Evolutionary conservation across 805 yeast species (phyloP), one percentile per base, ranked within the genome.

Genomic region (Candida tibetensis): DNA sequence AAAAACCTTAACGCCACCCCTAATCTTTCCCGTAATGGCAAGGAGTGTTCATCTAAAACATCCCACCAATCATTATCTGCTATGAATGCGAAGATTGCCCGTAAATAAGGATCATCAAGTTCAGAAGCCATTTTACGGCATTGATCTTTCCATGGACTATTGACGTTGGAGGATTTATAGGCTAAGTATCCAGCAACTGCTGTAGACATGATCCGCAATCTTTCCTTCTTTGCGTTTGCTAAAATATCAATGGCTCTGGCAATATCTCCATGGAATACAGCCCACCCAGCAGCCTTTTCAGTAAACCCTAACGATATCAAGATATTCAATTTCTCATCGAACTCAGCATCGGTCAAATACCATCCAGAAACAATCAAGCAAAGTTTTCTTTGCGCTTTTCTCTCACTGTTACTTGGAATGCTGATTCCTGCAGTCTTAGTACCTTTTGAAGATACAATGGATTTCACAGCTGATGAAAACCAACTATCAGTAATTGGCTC

Each of bases 281-380:
- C 97, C 95, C 96, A 87, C 0, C 95, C 98, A 1, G 97, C 99
- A 1, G 99, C 98, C 55, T 91, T 82, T 44, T 89, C 95, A 45
- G 75, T 76, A 42, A 77, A 74, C 0, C 85, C 89, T 12, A 66
- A 58, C 0, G 64, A 59, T 16, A 82, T 77, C 28, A 91, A 68
- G 28, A 70, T 67, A 16, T 64, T 62, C 28, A 85, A 72, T 44
- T 82, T 80, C 28, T 75, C 79, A 47, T 89, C 95, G 44, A 88
- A 72, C 55, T 87, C 95, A 17, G 76, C 66, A 13, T 77, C 75
- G 2, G 88, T 81, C 50, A 86, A 80, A 51, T 86, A 88, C 95
- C 96, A 90, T 2, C 98, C 98, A 25, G 89, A 82, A 12, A 87
- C 86, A 31, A 82, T 78, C 64, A 90, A 66, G 50, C 96, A 88